Base-by-base conservation (phyloP, 2,329 filamentous ascomycete genomes). In the Fusarium drepaniforme region DNA sequence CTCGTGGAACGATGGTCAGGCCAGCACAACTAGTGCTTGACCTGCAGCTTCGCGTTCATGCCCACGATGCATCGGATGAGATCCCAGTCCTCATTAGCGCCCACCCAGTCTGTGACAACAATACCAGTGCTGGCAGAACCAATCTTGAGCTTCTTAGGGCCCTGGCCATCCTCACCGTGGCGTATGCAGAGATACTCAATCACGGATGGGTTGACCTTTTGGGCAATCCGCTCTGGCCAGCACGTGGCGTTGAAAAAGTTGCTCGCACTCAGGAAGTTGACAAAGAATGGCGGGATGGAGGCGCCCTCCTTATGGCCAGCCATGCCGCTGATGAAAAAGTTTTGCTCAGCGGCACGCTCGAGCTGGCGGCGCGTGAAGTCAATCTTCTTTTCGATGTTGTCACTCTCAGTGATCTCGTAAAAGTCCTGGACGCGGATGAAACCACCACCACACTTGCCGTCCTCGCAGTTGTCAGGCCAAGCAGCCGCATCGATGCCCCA, bases 71-170 rank as follows among this genome's bases (percentile, higher is more conserved):
- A 94, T 74, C 92, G 90, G 40, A 97, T 90, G 65, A 98, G 84
- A 84, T 98, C 95, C 96, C 96, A 99, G 83, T 98, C 93, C 1
- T 93, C 95, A 72, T 92, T 88, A 71, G 92, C 87, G 3, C 97
- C 97, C 61, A 98, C 96, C 94, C 94, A 98, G 83, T 99, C 97
- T 72, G 93, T 97, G 30, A 98, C 93, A 53, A 98, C 92, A 69
- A 98, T 91, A 5, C 97, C 97, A 2, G 96, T 97, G 8, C 91
- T 89, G 33, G 93, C 95, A 79, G 95, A 92, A 2, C 93, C 92
- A 38, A 92, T 85, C 56, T 86, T 84, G 61, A 89, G 81, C 71
- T 86, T 83, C 15, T 83, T 83, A 8, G 87, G 85, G 0, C 89
- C 89, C 74, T 87, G 87, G 60, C 85, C 87, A 8, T 84, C 80